Base-by-base conservation (phyloP, 2,329 filamentous ascomycete genomes). In the Nigrograna mackinnonii region DNA sequence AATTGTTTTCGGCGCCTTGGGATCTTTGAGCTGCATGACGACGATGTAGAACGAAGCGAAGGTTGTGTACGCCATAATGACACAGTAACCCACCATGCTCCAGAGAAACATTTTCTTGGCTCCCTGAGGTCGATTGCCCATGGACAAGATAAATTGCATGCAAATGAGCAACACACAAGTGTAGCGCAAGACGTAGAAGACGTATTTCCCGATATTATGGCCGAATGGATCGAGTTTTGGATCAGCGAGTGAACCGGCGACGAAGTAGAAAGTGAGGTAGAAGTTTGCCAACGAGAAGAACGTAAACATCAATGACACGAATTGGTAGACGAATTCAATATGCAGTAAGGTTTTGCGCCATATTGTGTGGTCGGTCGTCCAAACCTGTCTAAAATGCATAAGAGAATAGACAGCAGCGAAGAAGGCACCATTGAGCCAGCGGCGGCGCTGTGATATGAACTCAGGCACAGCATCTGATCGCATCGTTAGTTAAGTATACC, bases 231-330 rank as follows among this genome's bases (percentile, higher is more conserved):
- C 94, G 52, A 95, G 77, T 19, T 76, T 75, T 0, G 82, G 74
- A 59, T 97, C 90, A 0, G 87, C 81, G 13, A 99, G 79, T 30
- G 91, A 95, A 32, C 94, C 94, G 17, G 91, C 91, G 54, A 99
- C 86, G 75, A 99, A 99, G 79, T 91, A 99, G 74, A 99, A 99
- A 44, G 91, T 95, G 39, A 99, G 84, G 69, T 97, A 99, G 78
- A 97, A 99, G 76, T 99, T 99, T 69, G 92, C 91, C 55, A 99
- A 83, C 9, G 92, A 96, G 76, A 99, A 97, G 76, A 90, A 99
- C 34, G 94, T 99, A 75, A 99, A 99, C 47, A 95, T 70, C 12
- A 99, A 82, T 62, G 91, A 88, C 55, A 97, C 79, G 66, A 95
- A 86, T 67, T 99, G 94, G 70, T 99, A 99, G 55, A 96, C 69